Evolutionary conservation across 192 early-diverging fungal genomes (phyloP).

Genomic region (Phlyctochytrium arcticum): DNA sequence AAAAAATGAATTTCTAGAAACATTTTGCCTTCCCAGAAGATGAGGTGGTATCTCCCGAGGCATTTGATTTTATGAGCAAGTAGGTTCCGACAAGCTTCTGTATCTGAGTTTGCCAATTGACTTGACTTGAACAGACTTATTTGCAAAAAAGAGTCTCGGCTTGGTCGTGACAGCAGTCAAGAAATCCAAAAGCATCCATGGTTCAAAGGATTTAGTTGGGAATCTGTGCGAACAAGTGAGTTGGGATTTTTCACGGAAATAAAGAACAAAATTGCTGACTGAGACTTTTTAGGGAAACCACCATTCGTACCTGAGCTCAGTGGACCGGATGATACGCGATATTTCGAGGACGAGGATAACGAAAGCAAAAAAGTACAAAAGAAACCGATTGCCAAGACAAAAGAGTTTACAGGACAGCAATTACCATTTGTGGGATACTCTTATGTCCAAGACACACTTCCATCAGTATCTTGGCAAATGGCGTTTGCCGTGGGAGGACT

Average conservation of each 20-base stretch:
- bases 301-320: conserved; percentile 87
- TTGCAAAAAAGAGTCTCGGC: conserved; percentile 62
- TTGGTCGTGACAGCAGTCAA: conserved; percentile 50
- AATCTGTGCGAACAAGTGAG: conserved; percentile 33
- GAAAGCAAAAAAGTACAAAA: conserved; percentile 47
- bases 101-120: not conserved
- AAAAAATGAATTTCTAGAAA: conserved; percentile 33
- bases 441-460: conserved; percentile 45
- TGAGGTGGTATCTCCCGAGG: conserved; percentile 51
- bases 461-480: conserved; percentile 22
- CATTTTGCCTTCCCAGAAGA: conserved; percentile 67
- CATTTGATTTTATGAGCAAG: conserved; percentile 66
- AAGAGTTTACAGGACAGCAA: conserved; percentile 70
- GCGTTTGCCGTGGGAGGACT: not conserved
- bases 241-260: not conserved
- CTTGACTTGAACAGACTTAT: conserved; percentile 52
- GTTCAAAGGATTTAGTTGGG: conserved; percentile 47
- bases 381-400: conserved; percentile 31
- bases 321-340: conserved; percentile 82
- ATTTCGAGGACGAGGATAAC: conserved; percentile 81
- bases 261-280: not conserved
- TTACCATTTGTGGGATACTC: conserved; percentile 88
- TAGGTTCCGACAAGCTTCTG: not conserved
- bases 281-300: conserved; percentile 42
- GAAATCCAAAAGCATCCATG: conserved; percentile 46